Evolutionary conservation across 2,329 filamentous ascomycete species (phyloP).

Genomic region (Botrytis medusae): DNA sequence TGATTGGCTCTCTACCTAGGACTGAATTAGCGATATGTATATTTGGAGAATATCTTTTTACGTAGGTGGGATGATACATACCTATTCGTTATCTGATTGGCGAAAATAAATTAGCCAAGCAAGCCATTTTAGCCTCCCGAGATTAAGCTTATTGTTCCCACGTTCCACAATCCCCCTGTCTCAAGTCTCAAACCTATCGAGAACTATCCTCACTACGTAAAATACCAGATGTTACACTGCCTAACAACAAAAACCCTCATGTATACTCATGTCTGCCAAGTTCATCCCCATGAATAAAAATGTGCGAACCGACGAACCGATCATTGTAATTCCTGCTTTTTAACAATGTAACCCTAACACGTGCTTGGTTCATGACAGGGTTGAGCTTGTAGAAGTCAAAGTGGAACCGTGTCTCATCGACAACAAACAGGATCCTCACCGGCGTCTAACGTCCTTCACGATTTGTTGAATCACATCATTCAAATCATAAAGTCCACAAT

Average conservation of each 20-base stretch:
- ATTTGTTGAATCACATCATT: neutral
- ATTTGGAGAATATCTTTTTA: neutral
- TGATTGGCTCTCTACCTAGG: slow-evolving; percentile 2
- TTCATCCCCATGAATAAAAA: neutral
- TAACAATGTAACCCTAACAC: neutral
- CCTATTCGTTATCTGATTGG: neutral
- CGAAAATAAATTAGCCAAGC: neutral
- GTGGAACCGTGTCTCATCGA: neutral
- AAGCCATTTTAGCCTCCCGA: neutral
- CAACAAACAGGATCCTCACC: neutral
- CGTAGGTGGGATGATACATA: neutral
- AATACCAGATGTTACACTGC: neutral
- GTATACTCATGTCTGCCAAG: neutral
- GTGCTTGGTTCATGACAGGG: neutral
- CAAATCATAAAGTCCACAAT: slow-evolving; percentile 17
- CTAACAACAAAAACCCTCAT: neutral
- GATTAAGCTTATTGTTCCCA: slow-evolving; percentile 14
- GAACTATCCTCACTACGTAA: neutral
- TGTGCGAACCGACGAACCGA: neutral
- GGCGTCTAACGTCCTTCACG: neutral
- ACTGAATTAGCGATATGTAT: neutral
- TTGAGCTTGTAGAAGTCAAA: neutral
- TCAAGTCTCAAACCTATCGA: neutral
- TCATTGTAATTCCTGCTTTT: neutral
- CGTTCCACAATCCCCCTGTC: neutral